These are phyloP conservation scores for Hippophae gyantsensis DNA, from an alignment of 306 rosid species.

Conservation along the genomic window DNA sequence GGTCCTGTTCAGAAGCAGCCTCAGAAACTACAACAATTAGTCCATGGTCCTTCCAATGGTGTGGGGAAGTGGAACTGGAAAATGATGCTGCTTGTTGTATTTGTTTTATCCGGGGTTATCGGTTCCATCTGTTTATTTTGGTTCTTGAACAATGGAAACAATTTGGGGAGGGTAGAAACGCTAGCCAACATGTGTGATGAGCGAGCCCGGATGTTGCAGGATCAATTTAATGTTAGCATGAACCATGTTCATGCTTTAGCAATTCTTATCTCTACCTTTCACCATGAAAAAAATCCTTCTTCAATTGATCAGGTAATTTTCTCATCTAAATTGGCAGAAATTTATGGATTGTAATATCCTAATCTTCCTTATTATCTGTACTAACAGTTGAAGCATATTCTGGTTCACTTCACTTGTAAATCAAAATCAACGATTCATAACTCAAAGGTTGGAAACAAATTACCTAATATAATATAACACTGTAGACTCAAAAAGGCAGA, in stretches of 20 bases:
- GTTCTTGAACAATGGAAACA: conserved; percentile 40
- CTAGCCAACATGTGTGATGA: conserved; percentile 95
- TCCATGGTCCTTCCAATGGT: conserved; percentile 35
- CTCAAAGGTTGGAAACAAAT: too few species aligned
- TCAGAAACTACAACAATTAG: conserved; percentile 26
- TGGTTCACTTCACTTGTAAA: too few species aligned
- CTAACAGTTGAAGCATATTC: too few species aligned
- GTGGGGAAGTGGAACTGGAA: conserved; percentile 66
- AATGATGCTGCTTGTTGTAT: conserved; percentile 33
- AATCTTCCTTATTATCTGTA: too few species aligned
- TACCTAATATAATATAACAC: too few species aligned
- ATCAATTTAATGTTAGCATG: conserved; percentile 95
- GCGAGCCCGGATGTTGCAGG: conserved; percentile 95
- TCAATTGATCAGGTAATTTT: conserved; percentile 75
- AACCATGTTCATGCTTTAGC: conserved; percentile 95
- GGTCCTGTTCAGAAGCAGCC: conserved; percentile 24
- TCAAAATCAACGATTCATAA: too few species aligned
- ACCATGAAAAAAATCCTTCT: conserved; percentile 81
- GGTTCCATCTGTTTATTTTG: conserved; percentile 59
- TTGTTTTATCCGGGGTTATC: conserved; percentile 40
- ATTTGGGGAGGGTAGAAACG: conserved; percentile 58
- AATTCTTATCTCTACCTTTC: conserved; percentile 86
- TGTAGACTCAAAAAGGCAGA: too few species aligned
- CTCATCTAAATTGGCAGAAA: background rate
- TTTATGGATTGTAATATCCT: too few species aligned